Conservation (phyloP, 108 stramenopile species). For the Cyclotella distinguenda region DNA sequence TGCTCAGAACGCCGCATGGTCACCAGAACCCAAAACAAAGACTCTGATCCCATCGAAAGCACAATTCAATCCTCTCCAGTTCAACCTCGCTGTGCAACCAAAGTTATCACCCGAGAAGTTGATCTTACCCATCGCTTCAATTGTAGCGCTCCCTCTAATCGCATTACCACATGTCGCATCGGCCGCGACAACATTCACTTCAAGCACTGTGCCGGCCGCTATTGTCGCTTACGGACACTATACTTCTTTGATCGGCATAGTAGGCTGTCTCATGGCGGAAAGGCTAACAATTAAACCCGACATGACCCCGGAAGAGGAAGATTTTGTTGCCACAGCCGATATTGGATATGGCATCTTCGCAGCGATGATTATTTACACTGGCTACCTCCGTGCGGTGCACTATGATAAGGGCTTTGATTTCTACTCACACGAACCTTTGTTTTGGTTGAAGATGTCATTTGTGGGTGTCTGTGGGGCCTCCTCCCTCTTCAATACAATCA, state of each 20-base stretch:
- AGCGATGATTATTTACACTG: constrained; percentile 47
- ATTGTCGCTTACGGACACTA: constrained; percentile 80
- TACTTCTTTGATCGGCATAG: constrained; percentile 50
- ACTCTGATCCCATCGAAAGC: constrained; percentile 4
- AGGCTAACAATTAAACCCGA: constrained; percentile 61
- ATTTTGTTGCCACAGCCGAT: constrained; percentile 56
- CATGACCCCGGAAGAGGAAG: constrained; percentile 68
- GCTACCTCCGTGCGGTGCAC: constrained; percentile 56
- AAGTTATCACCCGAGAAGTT: not conserved
- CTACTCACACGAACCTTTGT: constrained; percentile 78
- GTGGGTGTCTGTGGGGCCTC: constrained; percentile 55
- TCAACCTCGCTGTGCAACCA: constrained; percentile 3
- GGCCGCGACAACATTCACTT: constrained; percentile 51
- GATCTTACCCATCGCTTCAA: constrained; percentile 7
- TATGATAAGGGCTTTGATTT: constrained; percentile 83
- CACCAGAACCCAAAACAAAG: constrained; percentile 23
- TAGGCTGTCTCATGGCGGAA: constrained; percentile 60
- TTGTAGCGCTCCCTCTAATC: constrained; percentile 22
- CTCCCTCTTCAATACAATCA: constrained; percentile 61
- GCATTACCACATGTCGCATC: constrained; percentile 39
- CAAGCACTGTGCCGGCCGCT: constrained; percentile 56
- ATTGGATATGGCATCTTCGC: constrained; percentile 55
- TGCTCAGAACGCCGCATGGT: constrained; percentile 24
- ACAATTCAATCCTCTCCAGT: constrained; percentile 25
- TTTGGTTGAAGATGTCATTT: constrained; percentile 80